Evolutionary conservation across 2,329 filamentous ascomycete genomes (phyloP), one percentile per base, ranked within the genome.

Genomic region (Furcasterigmium sp.): DNA sequence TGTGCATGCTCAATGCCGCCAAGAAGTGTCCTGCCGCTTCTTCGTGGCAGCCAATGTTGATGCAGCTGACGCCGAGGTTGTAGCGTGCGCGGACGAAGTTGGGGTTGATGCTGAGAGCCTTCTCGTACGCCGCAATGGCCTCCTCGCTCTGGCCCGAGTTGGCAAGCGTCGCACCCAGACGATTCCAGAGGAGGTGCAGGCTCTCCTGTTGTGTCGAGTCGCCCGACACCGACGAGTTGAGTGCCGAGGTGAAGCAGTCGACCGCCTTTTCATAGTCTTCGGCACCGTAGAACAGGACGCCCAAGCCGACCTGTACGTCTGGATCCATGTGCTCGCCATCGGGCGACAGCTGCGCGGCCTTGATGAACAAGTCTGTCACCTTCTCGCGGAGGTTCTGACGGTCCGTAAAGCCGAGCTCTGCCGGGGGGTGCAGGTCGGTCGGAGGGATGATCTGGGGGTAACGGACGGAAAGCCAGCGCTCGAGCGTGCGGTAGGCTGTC

Each of bases 251-350:
- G 78, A 98, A 98, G 73, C 94, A 98, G 71, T 98, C 93, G 29
- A 98, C 91, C 1, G 93, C 93, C 70, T 98, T 98, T 61, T 93
- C 88, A 70, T 96, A 97, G 60, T 97, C 91, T 66, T 98, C 93
- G 23, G 88, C 90, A 41, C 91, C 93, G 67, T 98, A 98, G 71
- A 98, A 97, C 14, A 98, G 78, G 5, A 98, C 93, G 28, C 94
- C 94, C 2, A 98, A 76, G 1, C 93, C 93, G 46, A 98, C 93
- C 67, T 98, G 94, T 8, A 98, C 93, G 61, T 98, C 93, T 0
- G 93, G 93, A 58, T 98, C 94, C 87, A 98, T 97, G 57, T 93
- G 88, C 57, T 90, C 88, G 47, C 91, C 93, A 39, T 88, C 84
- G 0, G 93, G 93, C 23, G 88, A 93, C 39, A 96, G 79, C 56